Percentiles rank a stretch among this genome's conserved stretches.
Conservation (phyloP, 2,329 filamentous ascomycete genomes). For the Ophiosphaerella korrae region DNA sequence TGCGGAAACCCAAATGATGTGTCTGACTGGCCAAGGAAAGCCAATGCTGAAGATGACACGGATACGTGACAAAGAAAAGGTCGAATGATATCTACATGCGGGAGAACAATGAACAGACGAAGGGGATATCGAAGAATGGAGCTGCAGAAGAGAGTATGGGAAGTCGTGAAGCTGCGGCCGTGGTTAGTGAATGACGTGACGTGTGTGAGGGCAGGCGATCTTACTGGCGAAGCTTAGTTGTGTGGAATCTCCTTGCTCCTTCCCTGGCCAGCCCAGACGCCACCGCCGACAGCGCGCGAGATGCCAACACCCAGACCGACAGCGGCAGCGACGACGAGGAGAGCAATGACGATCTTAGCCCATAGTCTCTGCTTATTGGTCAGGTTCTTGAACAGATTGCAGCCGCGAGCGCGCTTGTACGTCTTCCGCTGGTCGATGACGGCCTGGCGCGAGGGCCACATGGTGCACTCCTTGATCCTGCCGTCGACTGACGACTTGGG, state of each 20-base stretch:
- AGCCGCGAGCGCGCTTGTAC: slow-evolving; percentile 47
- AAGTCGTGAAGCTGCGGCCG: slow-evolving; percentile 12
- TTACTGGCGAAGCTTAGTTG: slow-evolving; percentile 17
- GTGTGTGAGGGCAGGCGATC: slow-evolving; percentile 7
- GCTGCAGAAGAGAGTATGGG: slow-evolving; percentile 17
- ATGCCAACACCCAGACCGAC: slow-evolving; percentile 57
- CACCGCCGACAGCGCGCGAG: slow-evolving; percentile 54
- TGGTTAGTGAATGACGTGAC: slow-evolving; percentile 1
- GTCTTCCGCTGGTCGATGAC: slow-evolving; percentile 50
- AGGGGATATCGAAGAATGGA: slow-evolving; percentile 27
- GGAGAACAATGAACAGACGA: slow-evolving; percentile 18
- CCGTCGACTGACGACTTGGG: slow-evolving; percentile 50
- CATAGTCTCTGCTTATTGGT: slow-evolving; percentile 52
- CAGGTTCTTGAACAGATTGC: slow-evolving; percentile 49
- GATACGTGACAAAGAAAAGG: slow-evolving; percentile 8
- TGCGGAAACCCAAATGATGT: slow-evolving; percentile 4
- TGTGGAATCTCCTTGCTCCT: slow-evolving; percentile 44
- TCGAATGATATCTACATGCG: slow-evolving; percentile 17
- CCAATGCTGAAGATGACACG: slow-evolving; percentile 6
- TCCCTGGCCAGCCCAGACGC: slow-evolving; percentile 51
- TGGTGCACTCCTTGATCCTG: slow-evolving; percentile 54
- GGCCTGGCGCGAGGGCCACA: slow-evolving; percentile 58
- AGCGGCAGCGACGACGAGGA: slow-evolving; percentile 53
- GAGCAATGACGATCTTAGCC: slow-evolving; percentile 52
- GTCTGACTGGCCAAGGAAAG: background rate